These are phyloP conservation scores for Boletus speciosus DNA, from an alignment of 768 basidiomycete species.

Conservation along the genomic window DNA sequence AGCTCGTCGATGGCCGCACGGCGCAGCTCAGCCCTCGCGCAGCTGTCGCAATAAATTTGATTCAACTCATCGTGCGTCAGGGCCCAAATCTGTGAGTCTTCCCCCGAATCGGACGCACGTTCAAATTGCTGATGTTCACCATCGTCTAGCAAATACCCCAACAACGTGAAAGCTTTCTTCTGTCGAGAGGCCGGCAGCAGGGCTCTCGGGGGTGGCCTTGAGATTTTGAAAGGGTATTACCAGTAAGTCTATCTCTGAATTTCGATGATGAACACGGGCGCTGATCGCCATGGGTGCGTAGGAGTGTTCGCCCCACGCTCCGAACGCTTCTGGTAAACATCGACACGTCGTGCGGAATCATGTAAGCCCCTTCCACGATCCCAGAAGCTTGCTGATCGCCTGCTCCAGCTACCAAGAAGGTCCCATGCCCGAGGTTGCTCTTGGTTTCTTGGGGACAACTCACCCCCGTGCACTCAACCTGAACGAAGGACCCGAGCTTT, in stretches of 20 bases:
- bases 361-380: constrained; percentile 31
- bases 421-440: constrained; percentile 28
- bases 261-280: background rate
- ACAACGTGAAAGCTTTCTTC: constrained; percentile 48
- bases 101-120: background rate
- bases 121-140: background rate
- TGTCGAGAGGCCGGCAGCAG: constrained; percentile 29
- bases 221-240: constrained; percentile 48
- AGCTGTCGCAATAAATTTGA: constrained; percentile 40
- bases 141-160: constrained; percentile 37
- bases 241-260: constrained; percentile 36
- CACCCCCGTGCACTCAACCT: constrained; percentile 33
- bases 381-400: background rate
- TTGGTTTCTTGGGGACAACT: constrained; percentile 25
- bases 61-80: constrained; percentile 50
- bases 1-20: constrained; percentile 23
- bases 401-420: constrained; percentile 26
- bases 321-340: constrained; percentile 43
- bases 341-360: constrained; percentile 43
- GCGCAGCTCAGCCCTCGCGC: constrained; percentile 28
- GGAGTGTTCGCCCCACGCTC: constrained; percentile 45
- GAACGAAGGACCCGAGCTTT: constrained; percentile 22
- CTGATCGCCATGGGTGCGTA: constrained; percentile 14
- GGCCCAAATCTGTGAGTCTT: constrained; percentile 41
- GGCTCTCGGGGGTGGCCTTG: constrained; percentile 32